A percentile compares a stretch with the other conserved stretches of the same genome.
Conservation (phyloP, 805 yeast species). For the Cyberlindnera nakhonratchasimensis region DNA sequence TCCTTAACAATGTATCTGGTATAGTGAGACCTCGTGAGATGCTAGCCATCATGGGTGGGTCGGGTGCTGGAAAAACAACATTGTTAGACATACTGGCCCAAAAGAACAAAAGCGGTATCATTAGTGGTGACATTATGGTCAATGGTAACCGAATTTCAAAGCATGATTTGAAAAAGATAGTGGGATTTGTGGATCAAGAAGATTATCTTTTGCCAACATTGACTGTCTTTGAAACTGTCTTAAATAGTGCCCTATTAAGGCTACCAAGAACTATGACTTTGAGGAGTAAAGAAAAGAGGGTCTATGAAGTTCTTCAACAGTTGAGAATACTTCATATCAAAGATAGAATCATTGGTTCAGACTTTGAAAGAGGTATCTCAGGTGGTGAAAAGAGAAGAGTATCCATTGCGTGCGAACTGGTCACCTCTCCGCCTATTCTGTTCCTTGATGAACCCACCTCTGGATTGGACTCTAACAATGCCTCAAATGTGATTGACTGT, state of each 20-base stretch:
- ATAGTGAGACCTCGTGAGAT: constrained; percentile 83
- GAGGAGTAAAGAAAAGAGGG: constrained; percentile 70
- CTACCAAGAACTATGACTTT: constrained; percentile 79
- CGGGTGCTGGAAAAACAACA: constrained; percentile 98
- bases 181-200: constrained; percentile 96
- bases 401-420: constrained; percentile 90
- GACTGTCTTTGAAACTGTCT: constrained; percentile 93
- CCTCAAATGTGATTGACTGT: constrained; percentile 84
- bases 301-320: constrained; percentile 79
- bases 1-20: constrained; percentile 69
- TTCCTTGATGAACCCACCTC: constrained; percentile 93
- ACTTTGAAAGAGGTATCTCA: constrained; percentile 85
- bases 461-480: constrained; percentile 92
- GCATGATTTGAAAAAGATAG: constrained; percentile 55
- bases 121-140: constrained; percentile 64
- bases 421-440: constrained; percentile 79
- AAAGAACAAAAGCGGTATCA: constrained; percentile 73
- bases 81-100: constrained; percentile 86
- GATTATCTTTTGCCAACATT: constrained; percentile 86
- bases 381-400: constrained; percentile 93
- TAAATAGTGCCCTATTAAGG: constrained; percentile 85
- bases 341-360: constrained; percentile 85
- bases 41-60: constrained; percentile 96
- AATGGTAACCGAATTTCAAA: constrained; percentile 57
- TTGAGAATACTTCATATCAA: constrained; percentile 78